Evolutionary conservation across 768 basidiomycete genomes (phyloP).

Genomic region (Crassisporium funariophilum): DNA sequence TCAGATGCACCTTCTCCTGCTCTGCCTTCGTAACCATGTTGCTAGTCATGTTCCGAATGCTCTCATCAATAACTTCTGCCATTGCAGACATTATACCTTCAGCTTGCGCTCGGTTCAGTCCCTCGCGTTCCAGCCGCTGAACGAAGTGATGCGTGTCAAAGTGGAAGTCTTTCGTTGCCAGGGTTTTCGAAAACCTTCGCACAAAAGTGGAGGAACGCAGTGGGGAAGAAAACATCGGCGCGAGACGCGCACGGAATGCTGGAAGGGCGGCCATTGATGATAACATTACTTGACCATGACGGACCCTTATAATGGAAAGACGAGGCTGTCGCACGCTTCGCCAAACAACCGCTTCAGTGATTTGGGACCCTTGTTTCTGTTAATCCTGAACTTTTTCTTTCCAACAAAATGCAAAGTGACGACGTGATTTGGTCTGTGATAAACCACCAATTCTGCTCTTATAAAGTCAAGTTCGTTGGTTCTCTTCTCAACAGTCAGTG

Average conservation of each 20-base stretch:
- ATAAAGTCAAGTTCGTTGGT: slow-evolving; percentile 94
- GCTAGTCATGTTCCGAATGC: slow-evolving; percentile 91
- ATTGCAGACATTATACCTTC: slow-evolving; percentile 97
- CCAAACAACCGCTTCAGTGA: slow-evolving; percentile 9
- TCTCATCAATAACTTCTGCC: slow-evolving; percentile 97
- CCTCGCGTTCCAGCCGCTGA: slow-evolving; percentile 85
- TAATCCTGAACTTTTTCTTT: background rate
- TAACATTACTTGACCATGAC: background rate
- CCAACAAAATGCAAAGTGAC: slow-evolving; percentile 81
- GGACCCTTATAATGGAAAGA: background rate
- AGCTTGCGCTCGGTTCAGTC: slow-evolving; percentile 87
- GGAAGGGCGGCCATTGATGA: background rate
- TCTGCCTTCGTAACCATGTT: slow-evolving; percentile 96
- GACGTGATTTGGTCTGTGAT: slow-evolving; percentile 99
- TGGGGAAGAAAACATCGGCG: slow-evolving; percentile 5
- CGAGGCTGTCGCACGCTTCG: slow-evolving; percentile 15
- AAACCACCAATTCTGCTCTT: slow-evolving; percentile 95
- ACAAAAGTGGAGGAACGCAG: slow-evolving; percentile 14
- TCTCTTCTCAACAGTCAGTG: background rate
- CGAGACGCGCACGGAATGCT: background rate
- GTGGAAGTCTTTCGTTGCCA: slow-evolving; percentile 57
- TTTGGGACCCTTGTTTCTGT: background rate
- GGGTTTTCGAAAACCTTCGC: slow-evolving; percentile 34
- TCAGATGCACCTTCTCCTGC: slow-evolving; percentile 81
- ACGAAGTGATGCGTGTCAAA: slow-evolving; percentile 98